A percentile compares a stretch with the other conserved stretches of the same genome.
Evolutionary conservation across 306 rosid genomes (phyloP).

Genomic region (Hippophae gyantsensis): DNA sequence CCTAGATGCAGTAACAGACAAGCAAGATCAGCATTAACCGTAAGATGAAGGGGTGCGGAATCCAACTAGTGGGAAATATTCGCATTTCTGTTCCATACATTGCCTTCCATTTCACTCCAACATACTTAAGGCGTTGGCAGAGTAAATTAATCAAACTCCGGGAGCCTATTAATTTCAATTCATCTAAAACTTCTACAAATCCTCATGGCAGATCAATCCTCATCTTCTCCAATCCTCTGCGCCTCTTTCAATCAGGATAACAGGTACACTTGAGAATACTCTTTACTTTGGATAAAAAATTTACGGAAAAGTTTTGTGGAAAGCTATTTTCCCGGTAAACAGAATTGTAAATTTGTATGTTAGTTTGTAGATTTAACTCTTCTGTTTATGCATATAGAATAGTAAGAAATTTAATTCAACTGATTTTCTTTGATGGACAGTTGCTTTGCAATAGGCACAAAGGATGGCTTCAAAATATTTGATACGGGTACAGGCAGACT

Average conservation of each 20-base stretch:
- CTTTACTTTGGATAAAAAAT: neutral
- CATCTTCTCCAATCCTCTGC: slow-evolving; percentile 53
- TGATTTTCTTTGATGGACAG: slow-evolving; percentile 28
- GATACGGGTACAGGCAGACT: slow-evolving; percentile 68
- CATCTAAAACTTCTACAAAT: neutral
- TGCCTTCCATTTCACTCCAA: too few relatives aligned
- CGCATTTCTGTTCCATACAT: too few relatives aligned
- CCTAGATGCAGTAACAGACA: too few relatives aligned
- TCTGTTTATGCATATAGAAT: neutral
- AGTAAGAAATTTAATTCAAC: neutral
- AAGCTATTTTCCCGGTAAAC: slow-evolving; percentile 2
- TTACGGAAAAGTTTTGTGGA: neutral
- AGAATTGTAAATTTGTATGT: neutral
- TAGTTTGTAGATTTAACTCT: neutral
- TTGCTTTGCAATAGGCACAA: slow-evolving; percentile 74
- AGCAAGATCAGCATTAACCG: too few relatives aligned
- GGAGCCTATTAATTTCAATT: too few relatives aligned
- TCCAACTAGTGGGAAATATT: too few relatives aligned
- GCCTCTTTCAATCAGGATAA: slow-evolving; percentile 92
- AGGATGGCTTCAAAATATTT: slow-evolving; percentile 70
- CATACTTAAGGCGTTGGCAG: too few relatives aligned
- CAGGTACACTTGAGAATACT: slow-evolving; percentile 31
- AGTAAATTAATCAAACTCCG: too few relatives aligned
- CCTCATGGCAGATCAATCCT: slow-evolving; percentile 50
- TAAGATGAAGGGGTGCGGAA: too few relatives aligned